These are phyloP conservation scores for Candida peoriensis DNA, from an alignment of 805 yeast species.

Conservation along the genomic window DNA sequence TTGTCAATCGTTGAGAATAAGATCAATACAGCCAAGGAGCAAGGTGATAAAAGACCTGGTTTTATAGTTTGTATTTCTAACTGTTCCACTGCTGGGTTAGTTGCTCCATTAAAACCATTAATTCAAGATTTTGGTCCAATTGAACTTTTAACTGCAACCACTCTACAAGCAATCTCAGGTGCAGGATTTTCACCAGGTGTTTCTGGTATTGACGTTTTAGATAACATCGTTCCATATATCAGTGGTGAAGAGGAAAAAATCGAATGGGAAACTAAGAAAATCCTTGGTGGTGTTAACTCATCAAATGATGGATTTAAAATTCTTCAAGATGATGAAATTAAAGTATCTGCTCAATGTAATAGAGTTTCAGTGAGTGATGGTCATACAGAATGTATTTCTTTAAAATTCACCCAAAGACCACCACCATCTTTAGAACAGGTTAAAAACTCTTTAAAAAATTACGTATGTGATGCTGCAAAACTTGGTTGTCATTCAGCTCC, in stretches of 20 bases:
- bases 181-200: slow-evolving; percentile 99
- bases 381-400: slow-evolving; percentile 91
- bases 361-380: slow-evolving; percentile 97
- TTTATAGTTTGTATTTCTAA: slow-evolving; percentile 92
- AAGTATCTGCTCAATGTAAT: slow-evolving; percentile 93
- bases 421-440: slow-evolving; percentile 83
- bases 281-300: slow-evolving; percentile 59
- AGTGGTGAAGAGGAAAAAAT: slow-evolving; percentile 97
- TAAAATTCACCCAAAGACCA: slow-evolving; percentile 75
- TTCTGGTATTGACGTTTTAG: slow-evolving; percentile 89
- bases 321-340: slow-evolving; percentile 63
- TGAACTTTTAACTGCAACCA: slow-evolving; percentile 79
- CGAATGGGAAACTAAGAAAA: slow-evolving; percentile 97
- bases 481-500: slow-evolving; percentile 92
- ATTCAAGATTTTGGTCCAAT: slow-evolving; percentile 88
- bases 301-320: slow-evolving; percentile 52
- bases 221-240: slow-evolving; percentile 91
- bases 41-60: slow-evolving; percentile 62
- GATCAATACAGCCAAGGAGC: slow-evolving; percentile 47
- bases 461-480: slow-evolving; percentile 75
- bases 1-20: slow-evolving; percentile 63
- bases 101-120: slow-evolving; percentile 94
- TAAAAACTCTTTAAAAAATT: slow-evolving; percentile 62
- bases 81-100: slow-evolving; percentile 97
- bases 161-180: slow-evolving; percentile 96